These are phyloP conservation scores for Paramecium sonneborni DNA, from an alignment of 73 alveolate genomes.

Conservation along the genomic window DNA sequence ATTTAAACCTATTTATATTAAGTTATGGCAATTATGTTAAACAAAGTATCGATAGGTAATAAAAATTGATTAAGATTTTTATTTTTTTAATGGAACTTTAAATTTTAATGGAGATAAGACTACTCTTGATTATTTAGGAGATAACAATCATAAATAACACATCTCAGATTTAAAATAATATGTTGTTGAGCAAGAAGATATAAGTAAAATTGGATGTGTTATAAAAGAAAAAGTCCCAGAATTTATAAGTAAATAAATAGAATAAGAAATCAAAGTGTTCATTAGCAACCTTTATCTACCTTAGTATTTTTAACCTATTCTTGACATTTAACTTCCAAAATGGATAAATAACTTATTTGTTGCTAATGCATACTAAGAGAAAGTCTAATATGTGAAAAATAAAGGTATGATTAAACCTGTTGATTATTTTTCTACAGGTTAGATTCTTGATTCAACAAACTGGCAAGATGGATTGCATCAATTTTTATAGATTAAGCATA, in stretches of 20 bases:
- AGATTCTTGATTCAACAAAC: not conserved
- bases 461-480: constrained; percentile 62
- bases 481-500: not conserved
- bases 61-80: not conserved
- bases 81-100: too few species aligned
- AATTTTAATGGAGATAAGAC: too few species aligned
- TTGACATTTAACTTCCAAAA: not conserved
- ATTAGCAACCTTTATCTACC: too few species aligned
- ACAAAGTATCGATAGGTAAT: not conserved
- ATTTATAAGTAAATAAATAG: too few species aligned
- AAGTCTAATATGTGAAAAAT: not conserved
- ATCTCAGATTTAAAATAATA: too few species aligned
- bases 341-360: not conserved
- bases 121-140: too few species aligned
- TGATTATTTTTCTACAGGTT: constrained; percentile 22
- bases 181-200: too few species aligned
- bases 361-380: not conserved
- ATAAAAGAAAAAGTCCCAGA: too few species aligned
- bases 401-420: constrained; percentile 11
- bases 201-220: too few species aligned
- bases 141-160: too few species aligned
- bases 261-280: too few species aligned
- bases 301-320: too few species aligned
- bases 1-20: not conserved
- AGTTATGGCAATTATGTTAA: not conserved